Evolutionary conservation across 176 grass and related monocot species (phyloP), one percentile per base, ranked within the genome.

Genomic region (Ananas comosus): DNA sequence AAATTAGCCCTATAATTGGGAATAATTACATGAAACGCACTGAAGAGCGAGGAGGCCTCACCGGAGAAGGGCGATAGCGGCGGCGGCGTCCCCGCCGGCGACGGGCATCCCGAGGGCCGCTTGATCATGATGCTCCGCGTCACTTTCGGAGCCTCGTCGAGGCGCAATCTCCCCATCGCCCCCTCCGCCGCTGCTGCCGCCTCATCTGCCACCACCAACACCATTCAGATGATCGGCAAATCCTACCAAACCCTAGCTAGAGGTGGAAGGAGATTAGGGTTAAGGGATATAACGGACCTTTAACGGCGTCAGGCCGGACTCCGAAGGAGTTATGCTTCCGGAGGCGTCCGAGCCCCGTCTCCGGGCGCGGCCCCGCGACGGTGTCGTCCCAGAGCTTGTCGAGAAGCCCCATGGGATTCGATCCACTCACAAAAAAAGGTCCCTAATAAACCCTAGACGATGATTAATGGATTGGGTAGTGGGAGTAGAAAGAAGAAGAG

Each of bases 351-450:
- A 74, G 71, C n/a, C 57, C 42, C 42, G 57, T 49, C 1, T 74
- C 71, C 3, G 71, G 47, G 4, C n/a, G 71, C 47, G 57, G 71
- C 12, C 57, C 71, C 56, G 71, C 71, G 12, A 74, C 33, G 57
- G 71, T 74, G 17, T 74, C 71, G 71, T 74, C 71, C 71, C 71
- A 74, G 7, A 74, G 71, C 71, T 74, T 74, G 71, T 64, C 71
- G 57, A 74, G 71, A 25, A 74, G 71, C 17, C 71, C 33, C 71
- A 74, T 74, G 25, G 11, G 0, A 14, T 42, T 71, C 16, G 47
- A n/a, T 48, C 50, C 19, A 50, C 12, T 68, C 16, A 71, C 51
- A 42, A 7, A 42, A 42, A 23, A 42, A 42, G 33, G 33, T 42
- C 33, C 33, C 4, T 42, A 42, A 7, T 0, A 42, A 42, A 42